A percentile compares a stretch with the other conserved stretches of the same genome.
These are phyloP conservation scores for Coemansia furcata DNA, from an alignment of 192 early-diverging fungal species.

Conservation along the genomic window DNA sequence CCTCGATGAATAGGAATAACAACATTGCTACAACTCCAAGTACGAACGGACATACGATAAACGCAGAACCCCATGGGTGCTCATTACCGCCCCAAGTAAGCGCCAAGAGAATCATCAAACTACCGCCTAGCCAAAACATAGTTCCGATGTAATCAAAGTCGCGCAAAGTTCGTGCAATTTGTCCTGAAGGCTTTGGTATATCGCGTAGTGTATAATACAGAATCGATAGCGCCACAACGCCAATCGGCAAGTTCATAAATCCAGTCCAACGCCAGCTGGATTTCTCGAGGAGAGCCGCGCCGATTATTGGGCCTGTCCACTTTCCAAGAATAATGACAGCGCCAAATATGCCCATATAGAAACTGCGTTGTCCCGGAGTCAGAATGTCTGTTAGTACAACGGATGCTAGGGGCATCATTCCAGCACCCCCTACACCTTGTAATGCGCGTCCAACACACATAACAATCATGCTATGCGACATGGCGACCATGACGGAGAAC, in stretches of 20 bases:
- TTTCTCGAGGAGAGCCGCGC: conserved; percentile 64
- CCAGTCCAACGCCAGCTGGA: conserved; percentile 69
- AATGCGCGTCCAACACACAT: conserved; percentile 69
- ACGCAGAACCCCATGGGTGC: conserved; percentile 53
- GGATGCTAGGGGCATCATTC: conserved; percentile 63
- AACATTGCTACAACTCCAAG: conserved; percentile 34
- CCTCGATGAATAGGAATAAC: conserved; percentile 57
- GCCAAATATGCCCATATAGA: conserved; percentile 65
- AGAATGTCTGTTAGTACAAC: conserved; percentile 78
- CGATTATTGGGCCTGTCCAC: conserved; percentile 70
- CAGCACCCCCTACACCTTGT: conserved; percentile 70
- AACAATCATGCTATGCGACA: conserved; percentile 34
- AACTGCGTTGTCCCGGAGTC: conserved; percentile 61
- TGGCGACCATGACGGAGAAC: conserved; percentile 50
- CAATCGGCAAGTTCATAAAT: conserved; percentile 74
- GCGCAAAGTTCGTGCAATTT: conserved; percentile 51
- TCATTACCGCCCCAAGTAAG: conserved; percentile 62
- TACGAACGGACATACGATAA: conserved; percentile 52
- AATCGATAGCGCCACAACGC: conserved; percentile 53
- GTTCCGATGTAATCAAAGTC: conserved; percentile 61
- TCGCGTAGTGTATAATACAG: conserved; percentile 59
- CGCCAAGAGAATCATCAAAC: conserved; percentile 55
- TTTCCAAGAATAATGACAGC: conserved; percentile 60
- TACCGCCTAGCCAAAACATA: conserved; percentile 50
- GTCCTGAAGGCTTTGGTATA: conserved; percentile 47